phyloP scores from a whole-genome alignment of 2,329 filamentous ascomycete species.

The Thelonectria discophora region DNA sequence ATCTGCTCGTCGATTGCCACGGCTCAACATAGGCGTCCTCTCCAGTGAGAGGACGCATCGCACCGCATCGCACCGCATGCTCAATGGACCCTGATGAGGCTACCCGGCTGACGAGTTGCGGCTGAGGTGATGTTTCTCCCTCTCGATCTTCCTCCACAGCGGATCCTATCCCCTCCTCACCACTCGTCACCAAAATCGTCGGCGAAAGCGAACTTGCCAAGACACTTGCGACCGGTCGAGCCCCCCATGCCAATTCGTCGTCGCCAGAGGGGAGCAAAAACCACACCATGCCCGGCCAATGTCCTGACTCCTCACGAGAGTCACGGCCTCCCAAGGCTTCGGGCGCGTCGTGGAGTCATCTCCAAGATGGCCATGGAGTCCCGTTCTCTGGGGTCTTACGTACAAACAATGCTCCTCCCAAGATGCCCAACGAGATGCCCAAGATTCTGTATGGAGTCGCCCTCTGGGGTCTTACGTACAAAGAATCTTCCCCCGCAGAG shows the following conservation, averaged over 20 bases:
- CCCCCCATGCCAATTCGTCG: constrained; percentile 5
- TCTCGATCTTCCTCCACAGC: constrained; percentile 24
- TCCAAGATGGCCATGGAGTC: background rate
- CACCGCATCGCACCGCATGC: no score
- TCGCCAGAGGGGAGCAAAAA: background rate
- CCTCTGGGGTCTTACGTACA: constrained; percentile 10
- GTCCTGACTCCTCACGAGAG: background rate
- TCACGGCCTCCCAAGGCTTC: background rate
- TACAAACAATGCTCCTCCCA: background rate
- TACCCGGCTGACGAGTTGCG: background rate
- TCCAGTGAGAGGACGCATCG: background rate
- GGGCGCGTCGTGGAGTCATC: background rate
- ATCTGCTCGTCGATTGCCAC: no score
- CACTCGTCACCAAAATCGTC: constrained; percentile 15
- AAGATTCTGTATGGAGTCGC: background rate
- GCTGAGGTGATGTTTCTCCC: background rate
- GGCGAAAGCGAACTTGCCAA: constrained; percentile 28
- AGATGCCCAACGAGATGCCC: background rate
- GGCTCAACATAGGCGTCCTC: background rate
- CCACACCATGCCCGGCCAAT: background rate
- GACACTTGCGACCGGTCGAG: constrained; percentile 22
- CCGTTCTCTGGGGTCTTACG: constrained; percentile 10
- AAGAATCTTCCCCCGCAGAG: constrained; percentile 4
- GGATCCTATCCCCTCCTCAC: constrained; percentile 12
- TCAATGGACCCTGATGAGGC: background rate